Conservation (phyloP, 768 basidiomycete species). For the Phylloporus sp. region DNA sequence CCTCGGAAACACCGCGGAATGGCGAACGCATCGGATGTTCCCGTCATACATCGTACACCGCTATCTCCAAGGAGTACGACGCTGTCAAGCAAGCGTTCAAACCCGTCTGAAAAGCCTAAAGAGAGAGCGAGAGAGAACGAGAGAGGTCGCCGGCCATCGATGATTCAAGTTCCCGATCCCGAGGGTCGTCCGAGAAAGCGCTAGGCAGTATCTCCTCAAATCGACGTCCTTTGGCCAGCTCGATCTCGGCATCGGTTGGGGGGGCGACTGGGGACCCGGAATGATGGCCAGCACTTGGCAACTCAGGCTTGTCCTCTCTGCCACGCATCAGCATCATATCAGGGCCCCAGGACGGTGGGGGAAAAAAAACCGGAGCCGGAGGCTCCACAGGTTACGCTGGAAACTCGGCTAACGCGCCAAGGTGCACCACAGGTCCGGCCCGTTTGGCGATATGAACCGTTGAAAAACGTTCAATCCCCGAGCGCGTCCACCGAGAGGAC, state of each 20-base stretch:
- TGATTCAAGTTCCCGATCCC: not conserved
- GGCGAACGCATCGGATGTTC: constrained; percentile 7
- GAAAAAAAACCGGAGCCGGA: no score
- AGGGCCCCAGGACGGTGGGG: no score
- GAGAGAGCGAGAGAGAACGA: no score
- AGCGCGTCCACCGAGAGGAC: no score
- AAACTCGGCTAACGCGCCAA: no score
- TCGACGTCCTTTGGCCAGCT: not conserved
- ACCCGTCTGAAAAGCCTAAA: not conserved
- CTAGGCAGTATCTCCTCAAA: not conserved
- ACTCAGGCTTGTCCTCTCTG: no score
- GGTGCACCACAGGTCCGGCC: no score
- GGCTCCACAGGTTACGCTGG: no score
- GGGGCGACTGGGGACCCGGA: no score
- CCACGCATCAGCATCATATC: no score
- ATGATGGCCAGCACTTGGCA: no score
- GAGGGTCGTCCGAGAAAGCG: not conserved
- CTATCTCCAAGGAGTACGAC: constrained; percentile 1
- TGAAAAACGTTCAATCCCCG: not conserved
- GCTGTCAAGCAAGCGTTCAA: not conserved
- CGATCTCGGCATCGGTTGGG: no score
- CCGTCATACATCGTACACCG: not conserved
- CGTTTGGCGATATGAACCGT: not conserved
- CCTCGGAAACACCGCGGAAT: constrained; percentile 3
- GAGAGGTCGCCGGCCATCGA: not conserved